phyloP scores from a whole-genome alignment of 2,329 filamentous ascomycete genomes.

The Penicillium vulpinum region DNA sequence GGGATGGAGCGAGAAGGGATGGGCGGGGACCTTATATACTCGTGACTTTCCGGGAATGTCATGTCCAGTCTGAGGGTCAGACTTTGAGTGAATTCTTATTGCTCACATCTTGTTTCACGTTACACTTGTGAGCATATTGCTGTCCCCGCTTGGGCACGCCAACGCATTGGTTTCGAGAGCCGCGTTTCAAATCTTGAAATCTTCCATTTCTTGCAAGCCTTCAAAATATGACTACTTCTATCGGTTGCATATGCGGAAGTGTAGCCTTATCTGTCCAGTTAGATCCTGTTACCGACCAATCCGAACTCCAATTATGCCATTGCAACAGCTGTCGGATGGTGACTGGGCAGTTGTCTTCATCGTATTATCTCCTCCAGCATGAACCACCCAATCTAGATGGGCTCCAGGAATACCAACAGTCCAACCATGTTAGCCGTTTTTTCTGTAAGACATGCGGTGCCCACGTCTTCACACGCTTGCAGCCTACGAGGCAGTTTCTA shows the following conservation, averaged over 20 bases:
- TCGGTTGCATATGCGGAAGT: conserved; percentile 34
- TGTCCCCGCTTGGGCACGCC: conserved; percentile 26
- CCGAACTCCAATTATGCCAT: conserved; percentile 49
- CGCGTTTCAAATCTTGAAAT: neutral
- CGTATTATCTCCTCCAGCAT: conserved; percentile 45
- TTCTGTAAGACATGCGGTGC: conserved; percentile 55
- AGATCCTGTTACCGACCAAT: conserved; percentile 19
- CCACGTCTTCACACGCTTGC: conserved; percentile 39
- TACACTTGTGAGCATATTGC: conserved; percentile 26
- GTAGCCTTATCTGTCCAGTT: conserved; percentile 28
- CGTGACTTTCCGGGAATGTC: conserved; percentile 23
- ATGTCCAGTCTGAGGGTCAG: neutral
- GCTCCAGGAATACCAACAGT: conserved; percentile 48
- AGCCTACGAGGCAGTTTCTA: conserved; percentile 28
- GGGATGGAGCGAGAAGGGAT: conserved; percentile 5
- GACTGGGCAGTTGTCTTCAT: conserved; percentile 50
- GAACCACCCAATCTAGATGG: conserved; percentile 34
- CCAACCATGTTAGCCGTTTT: conserved; percentile 45
- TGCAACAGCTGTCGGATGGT: conserved; percentile 53
- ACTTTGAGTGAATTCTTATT: neutral
- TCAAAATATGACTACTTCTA: conserved; percentile 16
- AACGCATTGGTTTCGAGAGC: conserved; percentile 8
- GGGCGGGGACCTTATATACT: conserved; percentile 24
- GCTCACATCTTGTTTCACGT: neutral
- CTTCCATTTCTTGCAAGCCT: neutral